phyloP scores from a whole-genome alignment of 2,329 filamentous ascomycete genomes.

The Colletotrichum sp. region DNA sequence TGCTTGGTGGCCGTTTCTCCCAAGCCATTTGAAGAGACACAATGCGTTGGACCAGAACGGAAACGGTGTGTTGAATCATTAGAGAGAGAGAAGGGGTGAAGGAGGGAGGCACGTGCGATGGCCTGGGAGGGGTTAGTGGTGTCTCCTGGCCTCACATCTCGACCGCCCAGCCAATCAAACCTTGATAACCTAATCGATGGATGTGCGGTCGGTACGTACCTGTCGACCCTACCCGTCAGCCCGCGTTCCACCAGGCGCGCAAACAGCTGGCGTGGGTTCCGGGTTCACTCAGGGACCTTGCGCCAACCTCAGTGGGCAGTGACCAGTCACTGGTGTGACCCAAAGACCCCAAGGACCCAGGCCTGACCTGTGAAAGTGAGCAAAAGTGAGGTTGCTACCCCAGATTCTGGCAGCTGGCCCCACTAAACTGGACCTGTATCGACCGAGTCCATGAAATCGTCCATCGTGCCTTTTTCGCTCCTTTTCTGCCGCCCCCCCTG shows the following conservation, averaged over 20 bases:
- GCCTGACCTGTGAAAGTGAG: background rate
- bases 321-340: background rate
- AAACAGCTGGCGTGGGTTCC: background rate
- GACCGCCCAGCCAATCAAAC: background rate
- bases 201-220: background rate
- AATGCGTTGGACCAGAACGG: background rate
- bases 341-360: background rate
- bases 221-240: background rate
- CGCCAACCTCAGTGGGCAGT: background rate
- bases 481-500: constrained; percentile 7
- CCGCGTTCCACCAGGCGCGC: background rate
- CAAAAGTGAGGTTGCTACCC: constrained; percentile 9
- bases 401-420: constrained; percentile 9
- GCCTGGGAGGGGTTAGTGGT: background rate
- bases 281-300: background rate
- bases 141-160: background rate
- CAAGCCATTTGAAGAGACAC: background rate
- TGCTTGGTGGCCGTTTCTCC: background rate
- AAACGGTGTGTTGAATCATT: background rate
- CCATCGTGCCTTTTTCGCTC: constrained; percentile 4
- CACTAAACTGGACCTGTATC: constrained; percentile 7
- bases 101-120: background rate
- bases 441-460: constrained; percentile 1
- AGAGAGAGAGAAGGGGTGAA: background rate
- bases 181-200: constrained; percentile 8